These are phyloP conservation scores for Penicillium sp. DNA, from an alignment of 2,329 filamentous ascomycete genomes.

Conservation along the genomic window DNA sequence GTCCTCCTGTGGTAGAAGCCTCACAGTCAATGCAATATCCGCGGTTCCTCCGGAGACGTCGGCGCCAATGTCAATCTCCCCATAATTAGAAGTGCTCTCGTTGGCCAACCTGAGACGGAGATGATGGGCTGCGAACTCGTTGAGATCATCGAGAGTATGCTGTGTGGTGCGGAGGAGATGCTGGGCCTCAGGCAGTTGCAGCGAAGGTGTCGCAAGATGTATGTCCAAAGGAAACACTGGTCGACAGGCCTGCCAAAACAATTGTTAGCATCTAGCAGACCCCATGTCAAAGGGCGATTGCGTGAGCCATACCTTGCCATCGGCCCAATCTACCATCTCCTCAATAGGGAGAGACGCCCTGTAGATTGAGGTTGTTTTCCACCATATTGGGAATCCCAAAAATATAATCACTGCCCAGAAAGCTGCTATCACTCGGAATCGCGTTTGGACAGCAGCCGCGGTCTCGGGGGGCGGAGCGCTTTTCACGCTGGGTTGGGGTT, in stretches of 20 bases:
- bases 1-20: slow-evolving; percentile 59
- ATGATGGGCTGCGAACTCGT: slow-evolving; percentile 83
- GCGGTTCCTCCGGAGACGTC: slow-evolving; percentile 22
- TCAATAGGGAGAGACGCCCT: slow-evolving; percentile 79
- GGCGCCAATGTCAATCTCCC: slow-evolving; percentile 10
- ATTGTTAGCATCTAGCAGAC: slow-evolving; percentile 7
- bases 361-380: slow-evolving; percentile 90
- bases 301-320: slow-evolving; percentile 68
- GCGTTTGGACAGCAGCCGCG: slow-evolving; percentile 66
- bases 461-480: slow-evolving; percentile 75
- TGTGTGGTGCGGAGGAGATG: slow-evolving; percentile 79
- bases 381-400: slow-evolving; percentile 91
- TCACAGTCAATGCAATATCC: slow-evolving; percentile 67
- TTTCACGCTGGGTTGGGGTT: slow-evolving; percentile 24
- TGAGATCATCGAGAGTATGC: slow-evolving; percentile 80
- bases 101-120: slow-evolving; percentile 69
- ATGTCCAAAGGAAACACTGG: slow-evolving; percentile 87
- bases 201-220: slow-evolving; percentile 68
- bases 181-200: slow-evolving; percentile 69
- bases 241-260: slow-evolving; percentile 68
- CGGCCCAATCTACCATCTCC: slow-evolving; percentile 88
- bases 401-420: slow-evolving; percentile 88
- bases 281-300: not conserved
- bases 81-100: slow-evolving; percentile 10
- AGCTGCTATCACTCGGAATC: slow-evolving; percentile 75